Evolutionary conservation across 73 alveolate genomes (phyloP).

Genomic region (Paramecium tetraurelia): DNA sequence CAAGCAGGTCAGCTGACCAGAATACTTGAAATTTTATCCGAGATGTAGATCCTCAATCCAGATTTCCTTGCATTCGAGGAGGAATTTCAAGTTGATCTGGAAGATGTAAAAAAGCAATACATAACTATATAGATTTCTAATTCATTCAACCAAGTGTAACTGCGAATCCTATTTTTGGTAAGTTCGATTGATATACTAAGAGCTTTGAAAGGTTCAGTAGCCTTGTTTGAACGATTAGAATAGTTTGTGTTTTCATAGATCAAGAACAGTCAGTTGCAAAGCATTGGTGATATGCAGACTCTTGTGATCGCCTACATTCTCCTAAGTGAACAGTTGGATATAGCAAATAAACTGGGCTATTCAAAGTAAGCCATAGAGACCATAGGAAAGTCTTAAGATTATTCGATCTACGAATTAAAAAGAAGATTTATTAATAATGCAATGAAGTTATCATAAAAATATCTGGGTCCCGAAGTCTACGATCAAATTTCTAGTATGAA

Average conservation of each 20-base stretch:
- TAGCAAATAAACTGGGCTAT: background rate
- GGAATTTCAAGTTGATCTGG: background rate
- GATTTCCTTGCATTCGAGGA: background rate
- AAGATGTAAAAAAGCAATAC: background rate
- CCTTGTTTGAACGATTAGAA: background rate
- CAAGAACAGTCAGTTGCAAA: background rate
- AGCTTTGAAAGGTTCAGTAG: conserved; percentile 33
- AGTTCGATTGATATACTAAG: background rate
- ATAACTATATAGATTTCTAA: background rate
- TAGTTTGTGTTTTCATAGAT: background rate
- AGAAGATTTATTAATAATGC: conserved; percentile 7
- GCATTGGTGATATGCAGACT: background rate
- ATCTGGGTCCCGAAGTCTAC: background rate
- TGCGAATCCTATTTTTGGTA: background rate
- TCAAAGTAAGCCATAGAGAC: background rate
- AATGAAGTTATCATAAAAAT: background rate
- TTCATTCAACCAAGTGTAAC: background rate
- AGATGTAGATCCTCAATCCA: background rate
- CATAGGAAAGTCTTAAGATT: background rate
- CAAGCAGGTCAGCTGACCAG: background rate
- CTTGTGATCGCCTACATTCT: background rate
- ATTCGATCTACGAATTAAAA: background rate
- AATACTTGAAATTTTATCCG: background rate
- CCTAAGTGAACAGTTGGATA: background rate
- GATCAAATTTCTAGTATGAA: background rate